These are phyloP conservation scores for Podaxis sp. DNA, from an alignment of 768 basidiomycete genomes.

Conservation along the genomic window DNA sequence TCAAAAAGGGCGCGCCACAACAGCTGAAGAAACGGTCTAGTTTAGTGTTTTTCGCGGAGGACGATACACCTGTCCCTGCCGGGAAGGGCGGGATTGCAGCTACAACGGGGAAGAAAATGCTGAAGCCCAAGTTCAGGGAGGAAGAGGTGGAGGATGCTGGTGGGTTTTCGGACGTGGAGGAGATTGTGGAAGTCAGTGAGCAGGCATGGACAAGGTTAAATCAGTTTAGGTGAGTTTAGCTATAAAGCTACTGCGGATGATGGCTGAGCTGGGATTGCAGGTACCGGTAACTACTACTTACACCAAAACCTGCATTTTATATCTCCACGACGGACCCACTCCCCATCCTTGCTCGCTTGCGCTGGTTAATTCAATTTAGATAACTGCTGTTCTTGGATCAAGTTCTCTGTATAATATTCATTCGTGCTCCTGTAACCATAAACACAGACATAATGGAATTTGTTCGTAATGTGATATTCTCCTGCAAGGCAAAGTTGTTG, in stretches of 20 bases:
- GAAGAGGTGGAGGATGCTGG: neutral
- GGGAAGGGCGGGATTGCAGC: neutral
- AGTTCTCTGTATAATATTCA: neutral
- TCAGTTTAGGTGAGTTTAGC: slow-evolving; percentile 22
- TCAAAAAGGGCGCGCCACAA: neutral
- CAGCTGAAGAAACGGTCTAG: slow-evolving; percentile 4
- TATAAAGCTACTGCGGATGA: neutral
- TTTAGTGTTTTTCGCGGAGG: slow-evolving; percentile 6
- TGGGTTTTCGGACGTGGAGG: slow-evolving; percentile 14
- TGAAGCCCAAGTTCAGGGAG: neutral
- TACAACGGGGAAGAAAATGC: neutral
- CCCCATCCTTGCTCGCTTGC: neutral
- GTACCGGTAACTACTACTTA: neutral
- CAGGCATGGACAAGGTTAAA: slow-evolving; percentile 17
- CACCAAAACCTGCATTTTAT: neutral
- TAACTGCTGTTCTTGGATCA: neutral
- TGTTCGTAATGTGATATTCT: too few species aligned
- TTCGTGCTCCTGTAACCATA: neutral
- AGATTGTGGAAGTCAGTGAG: slow-evolving; percentile 15
- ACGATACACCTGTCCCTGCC: neutral
- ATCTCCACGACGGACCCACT: neutral
- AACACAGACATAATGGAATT: neutral
- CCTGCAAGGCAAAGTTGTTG: too few species aligned
- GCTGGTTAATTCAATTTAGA: neutral
- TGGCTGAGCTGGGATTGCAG: neutral